Percentiles rank a stretch among this genome's conserved stretches.
Evolutionary conservation across 768 basidiomycete species (phyloP).

Genomic region (Kwoniella europaea): DNA sequence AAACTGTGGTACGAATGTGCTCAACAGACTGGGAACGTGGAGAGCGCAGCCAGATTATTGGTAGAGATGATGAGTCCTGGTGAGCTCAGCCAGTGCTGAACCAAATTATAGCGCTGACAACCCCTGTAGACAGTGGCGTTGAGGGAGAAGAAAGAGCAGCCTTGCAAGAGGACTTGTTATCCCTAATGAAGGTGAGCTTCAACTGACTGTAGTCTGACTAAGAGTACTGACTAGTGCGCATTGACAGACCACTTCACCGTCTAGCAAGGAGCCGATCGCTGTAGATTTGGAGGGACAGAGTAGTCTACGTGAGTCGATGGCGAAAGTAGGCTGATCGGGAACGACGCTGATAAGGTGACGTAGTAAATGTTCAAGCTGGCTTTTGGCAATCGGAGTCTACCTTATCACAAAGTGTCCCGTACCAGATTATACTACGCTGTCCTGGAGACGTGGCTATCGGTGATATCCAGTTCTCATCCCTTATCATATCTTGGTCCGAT

Average conservation of each 20-base stretch:
- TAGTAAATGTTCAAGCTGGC: conserved; percentile 70
- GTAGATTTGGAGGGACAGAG: conserved; percentile 63
- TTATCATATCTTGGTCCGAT: conserved; percentile 68
- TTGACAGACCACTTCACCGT: conserved; percentile 72
- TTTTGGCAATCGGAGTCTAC: conserved; percentile 74
- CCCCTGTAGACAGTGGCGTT: conserved; percentile 30
- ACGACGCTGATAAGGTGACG: conserved; percentile 51
- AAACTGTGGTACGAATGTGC: conserved; percentile 82
- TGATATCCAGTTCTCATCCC: conserved; percentile 67
- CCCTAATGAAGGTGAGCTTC: conserved; percentile 68
- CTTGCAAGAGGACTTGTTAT: conserved; percentile 75
- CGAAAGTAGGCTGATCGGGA: conserved; percentile 56
- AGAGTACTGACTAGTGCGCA: neutral
- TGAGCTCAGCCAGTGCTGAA: conserved; percentile 53
- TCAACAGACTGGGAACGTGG: conserved; percentile 75
- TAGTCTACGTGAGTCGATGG: conserved; percentile 24
- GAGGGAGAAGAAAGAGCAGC: conserved; percentile 43
- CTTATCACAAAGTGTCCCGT: conserved; percentile 69
- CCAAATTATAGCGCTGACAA: neutral
- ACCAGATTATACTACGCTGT: conserved; percentile 73
- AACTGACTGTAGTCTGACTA: conserved; percentile 1
- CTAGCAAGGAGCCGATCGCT: conserved; percentile 64
- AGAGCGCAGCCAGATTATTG: conserved; percentile 74
- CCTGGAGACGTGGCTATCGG: conserved; percentile 64
- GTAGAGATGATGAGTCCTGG: conserved; percentile 83